Percentiles rank a stretch among this genome's conserved stretches.
These are phyloP conservation scores for Rugonectria rugulosa DNA, from an alignment of 2,329 filamentous ascomycete species.

Conservation along the genomic window DNA sequence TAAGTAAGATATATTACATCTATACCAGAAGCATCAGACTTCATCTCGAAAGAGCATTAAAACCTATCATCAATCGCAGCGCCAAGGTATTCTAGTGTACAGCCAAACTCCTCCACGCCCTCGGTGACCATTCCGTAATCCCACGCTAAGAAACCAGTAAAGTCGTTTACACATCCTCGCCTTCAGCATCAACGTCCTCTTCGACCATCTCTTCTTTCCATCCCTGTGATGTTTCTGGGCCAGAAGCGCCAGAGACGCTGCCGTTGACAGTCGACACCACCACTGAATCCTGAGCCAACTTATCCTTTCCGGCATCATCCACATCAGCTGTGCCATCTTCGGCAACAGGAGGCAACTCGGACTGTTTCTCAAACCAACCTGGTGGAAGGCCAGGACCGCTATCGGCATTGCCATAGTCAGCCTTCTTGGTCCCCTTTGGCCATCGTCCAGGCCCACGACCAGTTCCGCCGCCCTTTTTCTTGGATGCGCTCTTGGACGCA, in stretches of 20 bases:
- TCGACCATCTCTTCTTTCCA: slow-evolving; percentile 17
- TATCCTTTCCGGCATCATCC: slow-evolving; percentile 26
- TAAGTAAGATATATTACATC: too few relatives aligned
- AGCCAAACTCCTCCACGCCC: slow-evolving; percentile 15
- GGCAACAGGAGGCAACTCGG: slow-evolving; percentile 22
- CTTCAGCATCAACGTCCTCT: slow-evolving; percentile 46
- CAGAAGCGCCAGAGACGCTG: slow-evolving; percentile 16
- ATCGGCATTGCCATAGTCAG: slow-evolving; percentile 71
- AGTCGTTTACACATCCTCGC: slow-evolving; percentile 42
- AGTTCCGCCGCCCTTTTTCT: slow-evolving; percentile 67
- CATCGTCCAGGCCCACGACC: slow-evolving; percentile 70
- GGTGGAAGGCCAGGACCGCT: slow-evolving; percentile 71
- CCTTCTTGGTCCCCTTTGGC: slow-evolving; percentile 74
- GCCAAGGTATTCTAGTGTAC: slow-evolving; percentile 16
- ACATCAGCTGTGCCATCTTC: slow-evolving; percentile 27
- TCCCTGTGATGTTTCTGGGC: slow-evolving; percentile 20
- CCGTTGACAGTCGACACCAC: too few relatives aligned
- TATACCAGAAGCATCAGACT: too few relatives aligned
- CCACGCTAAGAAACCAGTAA: slow-evolving; percentile 16
- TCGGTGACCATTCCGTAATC: background rate
- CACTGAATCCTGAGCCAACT: slow-evolving; percentile 45
- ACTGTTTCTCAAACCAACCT: slow-evolving; percentile 54
- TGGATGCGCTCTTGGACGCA: slow-evolving; percentile 55
- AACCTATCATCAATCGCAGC: slow-evolving; percentile 6
- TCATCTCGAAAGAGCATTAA: too few relatives aligned